Percentiles rank a stretch among this genome's conserved stretches.
These are phyloP conservation scores for Bjerkandera adusta DNA, from an alignment of 1,284 basidiomycete species.

Conservation along the genomic window DNA sequence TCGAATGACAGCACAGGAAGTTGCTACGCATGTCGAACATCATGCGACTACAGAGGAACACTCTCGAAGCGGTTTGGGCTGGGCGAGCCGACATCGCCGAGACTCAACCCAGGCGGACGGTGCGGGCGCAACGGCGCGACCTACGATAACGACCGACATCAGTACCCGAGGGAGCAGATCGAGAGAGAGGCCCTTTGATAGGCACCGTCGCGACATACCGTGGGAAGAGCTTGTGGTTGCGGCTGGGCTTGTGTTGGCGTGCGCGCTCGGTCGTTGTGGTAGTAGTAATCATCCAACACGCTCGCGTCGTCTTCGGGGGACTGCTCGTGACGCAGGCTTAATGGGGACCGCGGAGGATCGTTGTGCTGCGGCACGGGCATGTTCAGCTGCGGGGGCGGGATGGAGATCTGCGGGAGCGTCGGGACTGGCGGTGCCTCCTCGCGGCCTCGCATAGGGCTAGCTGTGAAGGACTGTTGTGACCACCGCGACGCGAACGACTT, in stretches of 20 bases:
- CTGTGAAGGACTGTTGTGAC: conserved; percentile 13
- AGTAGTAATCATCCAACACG: conserved; percentile 12
- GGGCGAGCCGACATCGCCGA: conserved; percentile 8
- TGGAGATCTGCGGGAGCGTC: neutral
- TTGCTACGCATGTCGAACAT: too few species aligned
- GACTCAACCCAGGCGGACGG: conserved; percentile 13
- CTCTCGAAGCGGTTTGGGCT: too few species aligned
- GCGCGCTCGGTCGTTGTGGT: too few species aligned
- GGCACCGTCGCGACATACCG: neutral
- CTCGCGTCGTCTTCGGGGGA: conserved; percentile 7
- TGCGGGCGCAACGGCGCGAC: conserved; percentile 14
- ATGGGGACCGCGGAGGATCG: neutral
- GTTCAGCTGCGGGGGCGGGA: conserved; percentile 4
- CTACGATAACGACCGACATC: conserved; percentile 11
- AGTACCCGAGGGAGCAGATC: too few species aligned
- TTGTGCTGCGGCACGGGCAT: conserved; percentile 2
- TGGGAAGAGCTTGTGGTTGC: too few species aligned
- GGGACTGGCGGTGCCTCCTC: conserved; percentile 5
- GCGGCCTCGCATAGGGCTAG: neutral
- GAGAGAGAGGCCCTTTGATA: too few species aligned
- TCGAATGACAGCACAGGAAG: neutral
- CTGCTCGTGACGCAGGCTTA: neutral
- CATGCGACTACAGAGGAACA: conserved; percentile 9
- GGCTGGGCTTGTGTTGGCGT: too few species aligned
- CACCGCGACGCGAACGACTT: conserved; percentile 10